phyloP scores from a whole-genome alignment of 1,284 basidiomycete species.

The Prillingera fragicola region DNA sequence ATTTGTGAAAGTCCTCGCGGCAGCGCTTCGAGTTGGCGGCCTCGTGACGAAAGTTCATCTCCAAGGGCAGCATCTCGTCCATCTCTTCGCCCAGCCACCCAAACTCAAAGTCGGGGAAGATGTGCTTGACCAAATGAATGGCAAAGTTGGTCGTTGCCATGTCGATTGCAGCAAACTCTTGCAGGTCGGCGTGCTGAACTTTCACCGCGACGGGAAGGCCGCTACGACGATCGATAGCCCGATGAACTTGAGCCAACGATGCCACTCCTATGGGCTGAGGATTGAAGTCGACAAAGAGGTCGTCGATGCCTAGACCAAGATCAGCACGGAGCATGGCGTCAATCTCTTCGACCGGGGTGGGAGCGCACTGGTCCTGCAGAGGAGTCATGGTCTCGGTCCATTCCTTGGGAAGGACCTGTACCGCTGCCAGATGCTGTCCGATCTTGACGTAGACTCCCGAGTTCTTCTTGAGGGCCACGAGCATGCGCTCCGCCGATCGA shows the following conservation, averaged over 20 bases:
- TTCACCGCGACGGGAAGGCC: slow-evolving; percentile 86
- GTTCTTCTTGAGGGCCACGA: slow-evolving; percentile 75
- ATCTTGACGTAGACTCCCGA: slow-evolving; percentile 56
- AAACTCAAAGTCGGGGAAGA: slow-evolving; percentile 68
- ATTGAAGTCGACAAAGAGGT: slow-evolving; percentile 69
- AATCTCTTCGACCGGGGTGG: slow-evolving; percentile 39
- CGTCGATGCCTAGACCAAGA: slow-evolving; percentile 39
- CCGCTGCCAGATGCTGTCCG: slow-evolving; percentile 74
- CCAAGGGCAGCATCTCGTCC: slow-evolving; percentile 84
- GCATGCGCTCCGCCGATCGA: slow-evolving; percentile 68
- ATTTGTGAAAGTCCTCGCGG: slow-evolving; percentile 61
- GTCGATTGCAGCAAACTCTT: slow-evolving; percentile 89
- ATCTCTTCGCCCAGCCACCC: slow-evolving; percentile 92
- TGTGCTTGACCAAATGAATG: slow-evolving; percentile 76
- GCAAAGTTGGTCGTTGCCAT: slow-evolving; percentile 49
- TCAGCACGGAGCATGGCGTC: slow-evolving; percentile 43
- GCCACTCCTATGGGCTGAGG: slow-evolving; percentile 89
- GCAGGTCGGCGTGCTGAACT: slow-evolving; percentile 90
- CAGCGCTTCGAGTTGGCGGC: slow-evolving; percentile 75
- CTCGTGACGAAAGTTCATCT: slow-evolving; percentile 77
- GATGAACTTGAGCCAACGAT: slow-evolving; percentile 89
- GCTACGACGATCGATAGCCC: slow-evolving; percentile 65
- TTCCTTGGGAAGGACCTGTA: slow-evolving; percentile 72
- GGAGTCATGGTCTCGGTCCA: slow-evolving; percentile 59
- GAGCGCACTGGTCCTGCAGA: slow-evolving; percentile 65